Percentiles rank a stretch among this genome's conserved stretches.
phyloP scores from a whole-genome alignment of 768 basidiomycete species.

The Mycena vitilis region DNA sequence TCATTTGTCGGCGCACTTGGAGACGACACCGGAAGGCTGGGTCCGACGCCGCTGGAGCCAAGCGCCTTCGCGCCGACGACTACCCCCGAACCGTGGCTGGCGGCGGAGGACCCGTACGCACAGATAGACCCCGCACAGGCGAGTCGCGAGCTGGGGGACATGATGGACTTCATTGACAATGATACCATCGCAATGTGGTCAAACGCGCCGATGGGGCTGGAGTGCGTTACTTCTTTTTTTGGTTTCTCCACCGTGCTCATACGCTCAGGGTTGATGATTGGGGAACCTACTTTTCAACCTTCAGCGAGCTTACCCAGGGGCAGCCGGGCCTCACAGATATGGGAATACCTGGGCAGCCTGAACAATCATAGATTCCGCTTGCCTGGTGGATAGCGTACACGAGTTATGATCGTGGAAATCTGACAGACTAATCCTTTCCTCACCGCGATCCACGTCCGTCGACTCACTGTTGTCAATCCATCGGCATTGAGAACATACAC shows the following conservation, averaged over 20 bases:
- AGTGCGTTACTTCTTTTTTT: neutral
- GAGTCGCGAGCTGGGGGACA: constrained; percentile 10
- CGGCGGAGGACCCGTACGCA: neutral
- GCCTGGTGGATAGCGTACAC: no score
- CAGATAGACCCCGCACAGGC: neutral
- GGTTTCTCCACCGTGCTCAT: neutral
- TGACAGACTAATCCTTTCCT: no score
- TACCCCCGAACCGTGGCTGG: neutral
- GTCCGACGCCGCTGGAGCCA: neutral
- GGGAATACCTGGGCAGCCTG: neutral
- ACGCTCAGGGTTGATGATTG: neutral
- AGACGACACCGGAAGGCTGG: neutral
- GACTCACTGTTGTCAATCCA: no score
- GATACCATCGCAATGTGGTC: constrained; percentile 10
- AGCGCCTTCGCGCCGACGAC: constrained; percentile 5
- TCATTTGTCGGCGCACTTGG: neutral
- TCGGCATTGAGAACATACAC: no score
- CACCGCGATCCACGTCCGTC: no score
- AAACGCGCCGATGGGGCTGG: neutral
- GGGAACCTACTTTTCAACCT: neutral
- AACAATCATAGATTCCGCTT: no score
- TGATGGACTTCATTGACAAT: constrained; percentile 21
- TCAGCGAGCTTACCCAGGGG: neutral
- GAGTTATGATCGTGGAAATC: no score
- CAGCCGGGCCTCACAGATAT: neutral